A percentile compares a stretch with the other conserved stretches of the same genome.
Conservation (phyloP, 345 rosid genomes). For the Odontarrhena argentea region DNA sequence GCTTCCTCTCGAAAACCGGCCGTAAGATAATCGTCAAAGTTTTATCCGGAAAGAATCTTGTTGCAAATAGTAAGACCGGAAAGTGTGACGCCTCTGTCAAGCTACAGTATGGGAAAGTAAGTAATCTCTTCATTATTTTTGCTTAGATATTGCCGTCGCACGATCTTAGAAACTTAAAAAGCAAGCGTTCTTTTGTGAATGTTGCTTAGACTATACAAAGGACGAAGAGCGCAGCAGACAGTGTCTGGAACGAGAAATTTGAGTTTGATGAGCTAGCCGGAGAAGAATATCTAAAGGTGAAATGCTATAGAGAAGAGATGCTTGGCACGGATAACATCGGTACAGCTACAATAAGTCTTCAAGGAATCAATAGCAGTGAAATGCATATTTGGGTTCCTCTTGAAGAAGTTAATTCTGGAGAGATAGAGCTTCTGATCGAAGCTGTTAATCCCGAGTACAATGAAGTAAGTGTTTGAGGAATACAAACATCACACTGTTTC, state of each 20-base stretch:
- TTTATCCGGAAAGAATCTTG: slow-evolving; percentile 69
- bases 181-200: background rate
- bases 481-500: slow-evolving; percentile 12
- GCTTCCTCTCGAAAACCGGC: slow-evolving; percentile 63
- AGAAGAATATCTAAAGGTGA: slow-evolving; percentile 77
- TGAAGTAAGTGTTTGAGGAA: slow-evolving; percentile 62
- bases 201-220: slow-evolving; percentile 57
- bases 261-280: slow-evolving; percentile 87
- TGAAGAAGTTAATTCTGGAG: slow-evolving; percentile 89
- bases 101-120: slow-evolving; percentile 91
- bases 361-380: slow-evolving; percentile 75
- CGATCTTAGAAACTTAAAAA: background rate
- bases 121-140: slow-evolving; percentile 14
- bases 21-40: slow-evolving; percentile 64
- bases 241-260: slow-evolving; percentile 73
- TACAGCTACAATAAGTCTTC: slow-evolving; percentile 79
- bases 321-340: slow-evolving; percentile 87
- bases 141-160: background rate
- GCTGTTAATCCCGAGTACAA: slow-evolving; percentile 54
- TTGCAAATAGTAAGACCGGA: slow-evolving; percentile 61
- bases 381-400: slow-evolving; percentile 84
- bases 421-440: slow-evolving; percentile 80
- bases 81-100: slow-evolving; percentile 76
- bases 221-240: slow-evolving; percentile 59
- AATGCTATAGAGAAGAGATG: slow-evolving; percentile 69